These are phyloP conservation scores for Zymoseptoria brevis DNA, from an alignment of 2,329 filamentous ascomycete species.

Conservation along the genomic window DNA sequence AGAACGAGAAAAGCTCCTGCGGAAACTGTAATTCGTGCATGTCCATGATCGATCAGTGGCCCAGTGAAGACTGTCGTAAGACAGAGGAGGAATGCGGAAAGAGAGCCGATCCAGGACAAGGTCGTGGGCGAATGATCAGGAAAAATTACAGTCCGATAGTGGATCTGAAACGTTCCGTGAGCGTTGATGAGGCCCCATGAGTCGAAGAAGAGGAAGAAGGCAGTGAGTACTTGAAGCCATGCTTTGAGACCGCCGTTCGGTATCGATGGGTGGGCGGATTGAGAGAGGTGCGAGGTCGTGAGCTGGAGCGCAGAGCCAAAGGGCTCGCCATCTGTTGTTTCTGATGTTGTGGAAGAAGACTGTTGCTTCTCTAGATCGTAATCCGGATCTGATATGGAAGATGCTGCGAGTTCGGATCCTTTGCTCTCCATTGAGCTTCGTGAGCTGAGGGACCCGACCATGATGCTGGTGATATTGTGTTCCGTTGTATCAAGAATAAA, in stretches of 20 bases:
- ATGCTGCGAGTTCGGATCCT: not conserved
- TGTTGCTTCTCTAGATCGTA: conserved; percentile 11
- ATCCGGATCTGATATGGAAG: not conserved
- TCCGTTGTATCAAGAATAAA: not conserved
- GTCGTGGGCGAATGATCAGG: conserved; percentile 4
- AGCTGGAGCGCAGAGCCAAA: conserved; percentile 17
- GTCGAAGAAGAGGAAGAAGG: conserved; percentile 42
- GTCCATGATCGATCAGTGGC: conserved; percentile 43
- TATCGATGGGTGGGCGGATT: conserved; percentile 12
- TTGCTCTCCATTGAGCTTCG: not conserved
- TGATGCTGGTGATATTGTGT: not conserved
- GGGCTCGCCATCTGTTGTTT: conserved; percentile 1
- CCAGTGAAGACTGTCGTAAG: conserved; percentile 42
- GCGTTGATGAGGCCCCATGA: conserved; percentile 36
- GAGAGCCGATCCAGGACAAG: conserved; percentile 45
- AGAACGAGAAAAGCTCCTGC: conserved; percentile 35
- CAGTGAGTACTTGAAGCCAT: conserved; percentile 40
- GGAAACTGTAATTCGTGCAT: conserved; percentile 35
- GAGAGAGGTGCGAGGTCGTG: conserved; percentile 16
- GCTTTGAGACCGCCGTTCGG: conserved; percentile 38
- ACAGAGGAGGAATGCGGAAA: conserved; percentile 44
- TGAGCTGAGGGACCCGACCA: not conserved
- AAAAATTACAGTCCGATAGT: conserved; percentile 17
- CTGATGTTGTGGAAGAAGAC: not conserved
- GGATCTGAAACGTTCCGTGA: conserved; percentile 31